Conservation (phyloP, 768 basidiomycete genomes). For the Butyriboletus loyo region DNA sequence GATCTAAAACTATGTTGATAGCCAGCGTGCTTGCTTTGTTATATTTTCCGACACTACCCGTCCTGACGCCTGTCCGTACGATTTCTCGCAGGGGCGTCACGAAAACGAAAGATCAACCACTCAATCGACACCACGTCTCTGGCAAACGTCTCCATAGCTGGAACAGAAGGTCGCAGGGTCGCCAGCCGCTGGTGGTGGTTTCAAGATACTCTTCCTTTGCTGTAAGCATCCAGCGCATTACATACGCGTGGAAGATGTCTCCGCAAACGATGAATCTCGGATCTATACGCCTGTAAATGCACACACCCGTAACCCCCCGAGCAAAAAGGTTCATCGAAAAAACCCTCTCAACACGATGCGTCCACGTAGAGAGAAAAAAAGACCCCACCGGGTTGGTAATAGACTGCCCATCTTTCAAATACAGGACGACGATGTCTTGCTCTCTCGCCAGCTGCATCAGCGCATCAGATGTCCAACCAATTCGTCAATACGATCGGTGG, state of each 20-base stretch:
- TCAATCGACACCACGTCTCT: neutral
- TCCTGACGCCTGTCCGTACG: no score
- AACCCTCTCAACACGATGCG: neutral
- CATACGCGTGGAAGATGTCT: conserved; percentile 13
- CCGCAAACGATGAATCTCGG: conserved; percentile 17
- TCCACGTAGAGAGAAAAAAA: neutral
- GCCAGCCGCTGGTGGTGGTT: no score
- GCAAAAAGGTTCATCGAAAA: neutral
- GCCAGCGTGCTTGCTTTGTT: neutral
- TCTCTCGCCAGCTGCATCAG: conserved; percentile 12
- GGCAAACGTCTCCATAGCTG: no score
- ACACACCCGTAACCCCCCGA: neutral
- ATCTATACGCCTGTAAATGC: conserved; percentile 9
- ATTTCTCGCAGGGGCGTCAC: no score
- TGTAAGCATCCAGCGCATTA: conserved; percentile 17
- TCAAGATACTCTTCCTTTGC: conserved; percentile 12
- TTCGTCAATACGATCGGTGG: neutral
- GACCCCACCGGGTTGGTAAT: conserved; percentile 6
- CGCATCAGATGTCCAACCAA: neutral
- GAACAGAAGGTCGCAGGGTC: neutral
- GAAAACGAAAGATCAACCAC: neutral
- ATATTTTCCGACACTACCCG: no score
- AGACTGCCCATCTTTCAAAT: conserved; percentile 22
- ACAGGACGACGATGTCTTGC: conserved; percentile 17
- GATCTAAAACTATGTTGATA: no score